Base-by-base conservation (phyloP, 176 grass and related monocot genomes). In the Bothriochloa decipiens region DNA sequence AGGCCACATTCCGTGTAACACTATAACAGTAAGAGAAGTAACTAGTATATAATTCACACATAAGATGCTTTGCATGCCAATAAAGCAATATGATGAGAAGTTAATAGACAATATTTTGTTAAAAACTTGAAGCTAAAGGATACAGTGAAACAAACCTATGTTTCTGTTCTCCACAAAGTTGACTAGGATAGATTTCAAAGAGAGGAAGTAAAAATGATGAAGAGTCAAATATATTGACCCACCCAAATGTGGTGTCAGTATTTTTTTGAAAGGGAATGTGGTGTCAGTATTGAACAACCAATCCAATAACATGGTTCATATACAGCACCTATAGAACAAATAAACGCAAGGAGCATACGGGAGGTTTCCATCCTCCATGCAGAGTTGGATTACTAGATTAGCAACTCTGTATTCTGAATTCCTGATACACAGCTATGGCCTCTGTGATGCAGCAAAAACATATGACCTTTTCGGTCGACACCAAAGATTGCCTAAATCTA, bases 1-100 rank as follows among this genome's bases (percentile, higher is more conserved):
- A 86, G 75, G 11, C 15, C 3, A 73, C 79, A 82, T 67, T 86
- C 65, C 4, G n/a, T 8, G 11, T 22, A 17, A 81, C 39, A 76
- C 60, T 40, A 35, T 36, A 8, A 3, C 27, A 65, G 15, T 52
- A 63, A 55, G 11, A 74, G 3, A 75, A 80, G 70, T 58, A 67
- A 10, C 65, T 22, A n/a, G 3, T 58, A 58, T 23, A 58, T 50
- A 58, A 68, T 58, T 45, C 28, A 60, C n/a, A 8, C 32, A 74
- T 53, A 71, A 60, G 11, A 32, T 35, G 18, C 17, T 74, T 67
- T 20, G 36, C 13, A 39, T 37, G 50, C 2, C 20, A 64, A 68
- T 13, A 78, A 68, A 46, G 13, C 15, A 49, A 73, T 33, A 60
- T 49, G 37, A 81, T 8, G n/a, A 70, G 65, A 63, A 79, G 43